Percentiles rank a stretch among this genome's conserved stretches.
phyloP scores from a whole-genome alignment of 2,329 filamentous ascomycete genomes.

The Aspergillus nomiae region DNA sequence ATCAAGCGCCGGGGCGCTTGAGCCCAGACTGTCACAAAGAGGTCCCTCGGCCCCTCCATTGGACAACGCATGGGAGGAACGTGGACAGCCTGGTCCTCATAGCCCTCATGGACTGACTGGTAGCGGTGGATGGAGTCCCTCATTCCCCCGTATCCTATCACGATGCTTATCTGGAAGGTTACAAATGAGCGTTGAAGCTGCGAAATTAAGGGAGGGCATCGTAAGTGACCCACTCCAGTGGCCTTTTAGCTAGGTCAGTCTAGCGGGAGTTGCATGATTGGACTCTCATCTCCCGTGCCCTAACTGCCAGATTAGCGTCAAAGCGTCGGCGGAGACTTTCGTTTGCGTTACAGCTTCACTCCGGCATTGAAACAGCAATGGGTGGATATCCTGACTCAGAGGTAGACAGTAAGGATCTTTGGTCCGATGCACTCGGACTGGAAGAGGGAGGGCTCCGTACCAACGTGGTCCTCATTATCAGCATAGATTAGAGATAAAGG shows the following conservation, averaged over 20 bases:
- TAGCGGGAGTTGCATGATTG: background rate
- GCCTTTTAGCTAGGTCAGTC: background rate
- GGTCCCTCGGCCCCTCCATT: conserved; percentile 4
- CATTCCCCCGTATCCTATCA: conserved; percentile 11
- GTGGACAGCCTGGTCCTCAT: background rate
- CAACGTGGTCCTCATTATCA: too few species aligned
- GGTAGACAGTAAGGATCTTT: background rate
- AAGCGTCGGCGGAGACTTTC: background rate
- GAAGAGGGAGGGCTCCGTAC: background rate
- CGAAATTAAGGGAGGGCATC: conserved; percentile 17
- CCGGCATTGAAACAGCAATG: too few species aligned
- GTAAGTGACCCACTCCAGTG: conserved; percentile 8
- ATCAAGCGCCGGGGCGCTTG: background rate
- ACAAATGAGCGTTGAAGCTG: conserved; percentile 26
- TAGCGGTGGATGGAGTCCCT: background rate
- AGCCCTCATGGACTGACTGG: background rate
- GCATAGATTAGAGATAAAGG: background rate
- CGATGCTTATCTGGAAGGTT: conserved; percentile 28
- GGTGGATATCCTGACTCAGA: too few species aligned
- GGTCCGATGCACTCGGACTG: background rate
- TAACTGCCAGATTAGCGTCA: background rate
- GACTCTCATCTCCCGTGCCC: background rate
- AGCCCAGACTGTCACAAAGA: background rate
- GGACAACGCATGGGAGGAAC: background rate
- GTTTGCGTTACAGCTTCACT: background rate